Base-by-base conservation (phyloP, 768 basidiomycete species). In the Mycena galopus region DNA sequence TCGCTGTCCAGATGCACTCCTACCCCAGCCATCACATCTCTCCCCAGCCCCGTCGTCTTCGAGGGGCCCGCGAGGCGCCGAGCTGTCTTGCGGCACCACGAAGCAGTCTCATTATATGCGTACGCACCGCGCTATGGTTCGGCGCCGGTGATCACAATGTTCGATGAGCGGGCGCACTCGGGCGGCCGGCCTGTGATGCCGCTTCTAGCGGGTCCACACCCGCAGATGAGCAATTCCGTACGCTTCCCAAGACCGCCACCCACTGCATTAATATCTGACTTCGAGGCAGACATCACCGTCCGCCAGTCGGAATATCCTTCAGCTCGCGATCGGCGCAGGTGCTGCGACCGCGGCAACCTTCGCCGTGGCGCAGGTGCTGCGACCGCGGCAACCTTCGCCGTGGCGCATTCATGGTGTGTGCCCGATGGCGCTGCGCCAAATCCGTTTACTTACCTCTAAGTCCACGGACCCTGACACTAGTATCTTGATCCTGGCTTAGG, bases 31-130 rank as follows among this genome's bases (percentile, higher is more conserved):
- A 29, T 25, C 21, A 50, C 69, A 19, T 65, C 63, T 3, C 70
- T 66, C 50, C 70, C 70, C 2, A 37, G 44, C 25, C 58, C 70
- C 4, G 50, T 71, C 21, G 65, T 71, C 0, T 71, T 71, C 64
- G 70, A 66, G 6, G 70, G 70, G 11, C 70, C 70, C 6, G 50
- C 70, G 2, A 29, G 64, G 17, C 33, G 64, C 0, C 35, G 70
- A 9, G 65, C 70, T 6, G 65, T 66, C 16, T 21, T 60, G 30
- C 56, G 65, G 7, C 44, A 21, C 4, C 44, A 47, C n/a, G 7
- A 47, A 9, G 44, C 21, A n/a, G 7, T 17, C 16, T 4, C 4
- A 23, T 44, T 1, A 23, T 21, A 3, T n/a, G 44, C 44, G 44
- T 47, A 47, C 44, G 44, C 44, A 19, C 44, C n/a, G 17, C 44